These are phyloP conservation scores for Umbilicus rupestris DNA, from an alignment of 164 flowering plant species.

Conservation along the genomic window DNA sequence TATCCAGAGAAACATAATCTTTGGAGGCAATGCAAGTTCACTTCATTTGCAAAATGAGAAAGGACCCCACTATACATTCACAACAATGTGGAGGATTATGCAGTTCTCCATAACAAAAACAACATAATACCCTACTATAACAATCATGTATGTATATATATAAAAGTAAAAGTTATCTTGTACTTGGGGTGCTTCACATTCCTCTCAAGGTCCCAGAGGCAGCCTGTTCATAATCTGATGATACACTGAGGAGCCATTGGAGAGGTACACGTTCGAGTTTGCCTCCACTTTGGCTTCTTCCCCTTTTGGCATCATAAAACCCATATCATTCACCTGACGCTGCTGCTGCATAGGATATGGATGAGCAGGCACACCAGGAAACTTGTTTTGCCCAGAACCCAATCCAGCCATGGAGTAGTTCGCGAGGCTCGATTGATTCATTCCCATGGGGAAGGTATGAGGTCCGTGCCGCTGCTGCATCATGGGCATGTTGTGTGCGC, in stretches of 20 bases:
- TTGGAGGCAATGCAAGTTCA: no score
- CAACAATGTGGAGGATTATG: no score
- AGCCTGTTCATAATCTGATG: constrained; percentile 59
- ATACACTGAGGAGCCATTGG: constrained; percentile 39
- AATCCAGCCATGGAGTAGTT: constrained; percentile 49
- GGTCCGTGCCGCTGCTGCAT: no score
- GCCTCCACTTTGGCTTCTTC: constrained; percentile 53
- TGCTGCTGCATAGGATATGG: constrained; percentile 38
- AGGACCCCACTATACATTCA: no score
- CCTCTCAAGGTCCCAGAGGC: constrained; percentile 51
- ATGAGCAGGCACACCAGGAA: constrained; percentile 32
- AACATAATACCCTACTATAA: constrained; percentile 4
- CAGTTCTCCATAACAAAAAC: no score
- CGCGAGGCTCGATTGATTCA: constrained; percentile 40
- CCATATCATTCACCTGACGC: constrained; percentile 35
- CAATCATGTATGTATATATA: not conserved
- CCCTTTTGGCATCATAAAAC: constrained; percentile 51
- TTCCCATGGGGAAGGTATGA: constrained; percentile 34
- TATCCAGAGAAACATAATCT: no score
- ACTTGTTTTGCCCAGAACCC: constrained; percentile 32
- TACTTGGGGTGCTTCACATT: constrained; percentile 19
- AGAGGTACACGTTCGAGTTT: constrained; percentile 30
- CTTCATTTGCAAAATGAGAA: no score
- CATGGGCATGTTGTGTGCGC: constrained; percentile 32
- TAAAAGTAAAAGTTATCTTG: not conserved